These are phyloP conservation scores for Metschnikowia orientalis DNA, from an alignment of 805 yeast species.

Conservation along the genomic window DNA sequence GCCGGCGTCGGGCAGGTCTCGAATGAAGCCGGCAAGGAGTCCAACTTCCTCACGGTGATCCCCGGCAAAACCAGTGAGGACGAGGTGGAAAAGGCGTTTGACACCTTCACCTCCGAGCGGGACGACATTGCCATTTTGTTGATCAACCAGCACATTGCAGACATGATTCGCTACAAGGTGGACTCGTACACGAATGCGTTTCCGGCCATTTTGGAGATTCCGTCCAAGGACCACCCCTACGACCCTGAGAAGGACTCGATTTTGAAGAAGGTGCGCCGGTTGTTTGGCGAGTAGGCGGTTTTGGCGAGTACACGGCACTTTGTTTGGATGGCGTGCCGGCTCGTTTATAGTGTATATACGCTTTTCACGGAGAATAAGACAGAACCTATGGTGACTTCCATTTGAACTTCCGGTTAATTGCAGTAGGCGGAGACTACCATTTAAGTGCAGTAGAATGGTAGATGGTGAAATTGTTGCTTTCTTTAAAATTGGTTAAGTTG, in stretches of 20 bases:
- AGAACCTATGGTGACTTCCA: too few species aligned
- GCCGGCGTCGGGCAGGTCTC: constrained; percentile 93
- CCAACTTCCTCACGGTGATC: constrained; percentile 76
- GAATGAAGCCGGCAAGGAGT: constrained; percentile 54
- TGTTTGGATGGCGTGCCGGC: too few species aligned
- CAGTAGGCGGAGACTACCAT: too few species aligned
- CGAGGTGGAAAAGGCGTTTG: constrained; percentile 71
- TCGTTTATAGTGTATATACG: too few species aligned
- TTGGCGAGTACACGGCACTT: too few species aligned
- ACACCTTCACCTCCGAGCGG: constrained; percentile 63
- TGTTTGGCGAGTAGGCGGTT: constrained; percentile 74
- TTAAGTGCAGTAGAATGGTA: too few species aligned
- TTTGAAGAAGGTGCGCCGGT: constrained; percentile 86
- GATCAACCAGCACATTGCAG: constrained; percentile 94
- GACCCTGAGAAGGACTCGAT: constrained; percentile 98
- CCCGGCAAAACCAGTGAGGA: constrained; percentile 76
- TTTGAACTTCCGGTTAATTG: too few species aligned
- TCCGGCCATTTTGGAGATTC: constrained; percentile 95
- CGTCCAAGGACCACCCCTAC: constrained; percentile 97
- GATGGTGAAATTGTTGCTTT: too few species aligned
- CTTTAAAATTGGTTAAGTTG: too few species aligned
- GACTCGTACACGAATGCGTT: constrained; percentile 86
- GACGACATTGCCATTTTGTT: constrained; percentile 89
- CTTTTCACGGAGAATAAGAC: too few species aligned
- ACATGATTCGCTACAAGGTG: constrained; percentile 73